These are phyloP conservation scores for Capronia epimyces DNA, from an alignment of 2,329 filamentous ascomycete genomes.

Conservation along the genomic window DNA sequence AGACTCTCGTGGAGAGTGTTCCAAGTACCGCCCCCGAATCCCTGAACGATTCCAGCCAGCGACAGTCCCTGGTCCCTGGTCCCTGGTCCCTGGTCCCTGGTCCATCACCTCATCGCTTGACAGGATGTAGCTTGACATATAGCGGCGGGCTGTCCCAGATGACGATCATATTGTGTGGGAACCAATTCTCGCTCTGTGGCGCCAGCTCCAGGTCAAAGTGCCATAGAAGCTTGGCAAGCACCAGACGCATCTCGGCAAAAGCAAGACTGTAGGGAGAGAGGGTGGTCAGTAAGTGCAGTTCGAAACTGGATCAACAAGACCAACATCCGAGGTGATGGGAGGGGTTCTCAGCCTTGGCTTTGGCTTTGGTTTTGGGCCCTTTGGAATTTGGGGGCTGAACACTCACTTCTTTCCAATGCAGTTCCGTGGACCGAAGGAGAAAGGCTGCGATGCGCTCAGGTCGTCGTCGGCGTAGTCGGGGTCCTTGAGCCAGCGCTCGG, in stretches of 20 bases:
- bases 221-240: slow-evolving; percentile 46
- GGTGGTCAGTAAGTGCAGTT: neutral
- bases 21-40: no score
- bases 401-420: slow-evolving; percentile 30
- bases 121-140: neutral
- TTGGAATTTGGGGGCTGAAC: neutral
- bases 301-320: no score
- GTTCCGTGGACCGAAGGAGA: slow-evolving; percentile 35
- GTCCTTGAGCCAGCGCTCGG: slow-evolving; percentile 20
- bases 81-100: no score
- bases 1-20: no score
- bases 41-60: no score
- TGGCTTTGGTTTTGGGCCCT: no score
- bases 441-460: slow-evolving; percentile 32
- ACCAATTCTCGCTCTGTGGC: neutral
- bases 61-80: no score
- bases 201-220: slow-evolving; percentile 45
- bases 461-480: slow-evolving; percentile 26
- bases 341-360: no score
- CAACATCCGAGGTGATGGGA: no score
- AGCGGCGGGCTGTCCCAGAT: neutral
- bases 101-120: neutral
- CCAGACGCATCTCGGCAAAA: slow-evolving; percentile 48
- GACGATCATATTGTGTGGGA: neutral
- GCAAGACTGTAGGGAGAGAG: slow-evolving; percentile 36